phyloP scores from a whole-genome alignment of 208 protist genomes.

The Trypanosoma avium region DNA sequence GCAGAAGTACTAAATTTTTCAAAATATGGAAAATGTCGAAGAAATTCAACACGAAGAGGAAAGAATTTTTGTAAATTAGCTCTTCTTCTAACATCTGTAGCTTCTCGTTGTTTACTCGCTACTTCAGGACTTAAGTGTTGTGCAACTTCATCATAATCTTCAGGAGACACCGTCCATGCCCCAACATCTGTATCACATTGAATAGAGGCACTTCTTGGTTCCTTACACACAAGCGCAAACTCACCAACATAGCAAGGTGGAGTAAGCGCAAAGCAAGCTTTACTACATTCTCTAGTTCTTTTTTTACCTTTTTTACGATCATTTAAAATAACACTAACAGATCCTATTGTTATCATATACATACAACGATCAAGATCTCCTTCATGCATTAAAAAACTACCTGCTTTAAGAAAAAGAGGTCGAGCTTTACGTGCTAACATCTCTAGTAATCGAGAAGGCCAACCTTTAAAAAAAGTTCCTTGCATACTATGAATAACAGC shows the following conservation, averaged over 20 bases:
- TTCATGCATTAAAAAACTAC: slow-evolving; percentile 85
- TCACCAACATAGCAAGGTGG: slow-evolving; percentile 88
- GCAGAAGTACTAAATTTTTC: slow-evolving; percentile 60
- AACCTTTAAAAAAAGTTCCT: slow-evolving; percentile 83
- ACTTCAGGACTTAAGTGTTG: slow-evolving; percentile 69
- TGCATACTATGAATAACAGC: slow-evolving; percentile 83
- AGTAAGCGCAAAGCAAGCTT: slow-evolving; percentile 59
- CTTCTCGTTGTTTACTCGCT: slow-evolving; percentile 78
- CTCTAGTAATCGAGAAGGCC: slow-evolving; percentile 69
- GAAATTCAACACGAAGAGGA: slow-evolving; percentile 65
- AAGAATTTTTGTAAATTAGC: slow-evolving; percentile 86
- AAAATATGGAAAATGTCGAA: slow-evolving; percentile 83
- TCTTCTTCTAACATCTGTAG: slow-evolving; percentile 78
- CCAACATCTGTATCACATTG: slow-evolving; percentile 83
- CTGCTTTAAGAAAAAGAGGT: slow-evolving; percentile 56
- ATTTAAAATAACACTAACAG: slow-evolving; percentile 64
- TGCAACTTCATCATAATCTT: slow-evolving; percentile 83
- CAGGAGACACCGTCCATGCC: slow-evolving; percentile 72
- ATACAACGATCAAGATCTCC: slow-evolving; percentile 86
- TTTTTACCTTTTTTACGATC: slow-evolving; percentile 75
- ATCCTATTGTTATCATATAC: slow-evolving; percentile 85
- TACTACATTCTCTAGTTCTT: slow-evolving; percentile 74
- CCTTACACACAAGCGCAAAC: slow-evolving; percentile 88
- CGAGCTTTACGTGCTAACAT: slow-evolving; percentile 60
- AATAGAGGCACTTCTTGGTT: slow-evolving; percentile 85